Evolutionary conservation across 2,329 filamentous ascomycete genomes (phyloP), one percentile per base, ranked within the genome.

Genomic region (Pseudogymnoascus sp.): DNA sequence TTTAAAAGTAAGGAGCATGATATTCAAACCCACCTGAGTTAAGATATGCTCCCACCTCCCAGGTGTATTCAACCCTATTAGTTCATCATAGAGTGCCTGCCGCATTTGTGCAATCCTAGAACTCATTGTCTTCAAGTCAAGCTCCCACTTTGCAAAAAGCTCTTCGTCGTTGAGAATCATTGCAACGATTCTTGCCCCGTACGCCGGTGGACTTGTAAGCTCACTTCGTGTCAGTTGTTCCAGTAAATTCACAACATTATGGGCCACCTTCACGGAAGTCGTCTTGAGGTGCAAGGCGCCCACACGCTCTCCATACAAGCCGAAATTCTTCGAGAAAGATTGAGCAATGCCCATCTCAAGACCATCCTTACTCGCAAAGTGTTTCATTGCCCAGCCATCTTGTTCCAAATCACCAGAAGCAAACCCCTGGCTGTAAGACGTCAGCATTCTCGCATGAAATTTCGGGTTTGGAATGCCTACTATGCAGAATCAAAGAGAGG

Each of bases 311-410:
- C 76, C 77, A 62, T 78, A 78, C 0, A 78, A 66, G 0, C 77
- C 77, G 72, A 86, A 83, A 71, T 80, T 84, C 75, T 87, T 87
- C 2, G 84, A 82, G 68, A 86, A 87, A 0, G 84, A 87, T 70
- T 85, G 78, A 59, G 82, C 82, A 2, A 87, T 75, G 61, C 81
- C 80, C 4, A 83, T 77, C 71, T 86, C 83, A 63, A 79, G 70
- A 1, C 69, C 69, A 7, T 75, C 67, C 26, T 73, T 71, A 13
- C 74, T 71, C 15, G 74, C 67, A 40, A 74, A 74, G 61, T 71
- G 64, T 9, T 70, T 68, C 33, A 75, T 69, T 1, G 72, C 67
- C 68, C 69, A 74, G 19, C 71, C 70, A 65, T 75, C 73, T 40
- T 69, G 66, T 63, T 73, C 71, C 9, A 72, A 63, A 17, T 63